Base-by-base conservation (phyloP, 176 grass and related monocot genomes). In the Rhynchospora pubera region DNA sequence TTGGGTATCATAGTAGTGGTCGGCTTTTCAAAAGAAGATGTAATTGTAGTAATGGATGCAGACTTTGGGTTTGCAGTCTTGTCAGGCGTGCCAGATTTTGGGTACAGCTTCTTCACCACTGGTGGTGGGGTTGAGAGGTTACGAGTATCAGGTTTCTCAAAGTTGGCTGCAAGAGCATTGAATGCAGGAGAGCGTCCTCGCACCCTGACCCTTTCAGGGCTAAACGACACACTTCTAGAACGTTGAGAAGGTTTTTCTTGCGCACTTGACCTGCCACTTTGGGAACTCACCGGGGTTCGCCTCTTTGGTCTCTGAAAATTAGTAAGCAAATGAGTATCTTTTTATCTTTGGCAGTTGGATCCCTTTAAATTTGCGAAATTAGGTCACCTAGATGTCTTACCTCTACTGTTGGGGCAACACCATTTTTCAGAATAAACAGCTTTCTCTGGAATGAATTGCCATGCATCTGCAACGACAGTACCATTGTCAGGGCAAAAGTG, bases 391-490 rank as follows among this genome's bases (percentile, higher is more conserved):
- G 9, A 70, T 68, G 73, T 82, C 91, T 90, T 90, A 97, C 94
- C 86, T 97, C 94, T 79, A 89, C 78, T 53, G 74, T 83, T 79
- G 87, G 86, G 75, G 86, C 78, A n/a, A 86, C 78, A 75, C 87
- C 94, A 69, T 86, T 84, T 87, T 91, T 97, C 72, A 97, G 84
- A 80, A 93, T 90, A 24, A 89, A 57, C 9, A 97, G 89, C 84
- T 97, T 97, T 85, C 89, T 97, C 87, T 93, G 84, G 84, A 91
- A 97, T 59, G 91, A 97, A 85, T 93, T 93, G 57, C 94, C 94
- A 65, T 93, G 91, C 89, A 97, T 90, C 91, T 97, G 79, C 77
- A 79, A 85, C 62, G 59, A 71, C 78, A 87, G 45, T 12, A 28
- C 7, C 50, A 85, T 52, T 80, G n/a, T 44, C 6, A 44, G 66